A percentile compares a stretch with the other conserved stretches of the same genome.
Evolutionary conservation across 108 stramenopile genomes (phyloP).

Genomic region (Cylindrotheca closterium): DNA sequence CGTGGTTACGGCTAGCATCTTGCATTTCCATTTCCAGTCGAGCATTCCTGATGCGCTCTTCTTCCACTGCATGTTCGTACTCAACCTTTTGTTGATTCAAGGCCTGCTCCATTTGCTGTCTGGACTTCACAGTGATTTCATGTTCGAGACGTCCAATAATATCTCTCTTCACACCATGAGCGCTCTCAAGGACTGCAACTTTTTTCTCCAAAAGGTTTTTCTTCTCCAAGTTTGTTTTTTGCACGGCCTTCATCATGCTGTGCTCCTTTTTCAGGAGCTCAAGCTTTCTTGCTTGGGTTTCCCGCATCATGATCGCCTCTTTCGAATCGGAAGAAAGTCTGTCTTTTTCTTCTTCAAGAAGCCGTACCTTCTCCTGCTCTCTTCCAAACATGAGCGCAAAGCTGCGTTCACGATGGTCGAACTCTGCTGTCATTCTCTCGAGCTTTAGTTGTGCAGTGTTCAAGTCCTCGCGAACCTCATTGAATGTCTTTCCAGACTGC

Average conservation of each 20-base stretch:
- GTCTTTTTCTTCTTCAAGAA: slow-evolving; percentile 21
- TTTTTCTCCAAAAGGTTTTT: slow-evolving; percentile 21
- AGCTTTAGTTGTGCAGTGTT: slow-evolving; percentile 11
- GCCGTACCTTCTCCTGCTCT: slow-evolving; percentile 10
- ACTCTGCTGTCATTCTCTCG: slow-evolving; percentile 9
- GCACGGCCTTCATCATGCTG: slow-evolving; percentile 24
- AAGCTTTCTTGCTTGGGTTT: slow-evolving; percentile 15
- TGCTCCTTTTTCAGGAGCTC: slow-evolving; percentile 21
- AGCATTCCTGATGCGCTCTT: slow-evolving; percentile 18
- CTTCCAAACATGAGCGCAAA: slow-evolving; percentile 12
- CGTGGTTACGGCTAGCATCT: slow-evolving; percentile 28
- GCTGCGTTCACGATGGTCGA: slow-evolving; percentile 15
- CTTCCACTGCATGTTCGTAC: slow-evolving; percentile 18
- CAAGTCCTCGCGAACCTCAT: slow-evolving; percentile 3
- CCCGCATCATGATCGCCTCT: slow-evolving; percentile 12
- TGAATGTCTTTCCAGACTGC: background rate
- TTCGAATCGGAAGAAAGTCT: slow-evolving; percentile 15
- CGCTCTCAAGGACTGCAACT: slow-evolving; percentile 16
- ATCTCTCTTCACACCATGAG: slow-evolving; percentile 20
- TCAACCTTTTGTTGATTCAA: slow-evolving; percentile 30
- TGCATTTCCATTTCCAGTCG: slow-evolving; percentile 17
- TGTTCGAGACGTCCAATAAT: slow-evolving; percentile 23
- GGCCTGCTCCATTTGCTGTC: slow-evolving; percentile 24
- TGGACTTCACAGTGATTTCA: slow-evolving; percentile 19
- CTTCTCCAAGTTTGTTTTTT: slow-evolving; percentile 20